Base-by-base conservation (phyloP, 257 asterid species). In the Solanum chilense region DNA sequence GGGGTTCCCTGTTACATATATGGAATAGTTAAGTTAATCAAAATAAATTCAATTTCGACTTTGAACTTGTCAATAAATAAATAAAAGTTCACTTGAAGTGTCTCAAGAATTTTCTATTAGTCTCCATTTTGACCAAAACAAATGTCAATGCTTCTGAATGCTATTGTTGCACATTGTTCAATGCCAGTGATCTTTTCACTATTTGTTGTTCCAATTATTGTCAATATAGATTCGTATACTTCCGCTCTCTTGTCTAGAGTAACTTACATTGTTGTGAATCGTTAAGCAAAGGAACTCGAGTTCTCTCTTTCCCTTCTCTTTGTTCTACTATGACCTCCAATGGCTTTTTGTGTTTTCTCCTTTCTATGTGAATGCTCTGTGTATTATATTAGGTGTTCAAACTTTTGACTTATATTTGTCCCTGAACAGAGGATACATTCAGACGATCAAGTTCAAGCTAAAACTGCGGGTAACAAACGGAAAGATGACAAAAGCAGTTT, bases 401-500 rank as follows among this genome's bases (percentile, higher is more conserved):
- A 84, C 31, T 78, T 88, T 83, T 29, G 44, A 44, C 49, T 83
- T 49, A 29, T 80, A n/a, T 80, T 44, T 87, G n/a, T 47, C 78
- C 13, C 86, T 87, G 81, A 83, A 31, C 87, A 94, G 98, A 94
- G 85, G 56, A 78, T 39, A 86, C 81, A 41, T 88, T 62, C 87
- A 23, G 92, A 87, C 73, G 93, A 89, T 88, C 91, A 87, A 86
- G 27, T 78, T 16, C 90, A 85, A 44, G 85, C 94, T 76, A 71
- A 44, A 75, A 60, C 39, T 85, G 52, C 87, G 25, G 92, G 91
- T 78, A 81, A 18, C 87, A 91, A 91, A 89, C 89, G 95, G 86
- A 92, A 91, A 88, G 90, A 91, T 44, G 90, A 87, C 74, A 94
- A 89, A 86, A 87, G 77, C 83, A 86, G 69, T 86, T 89, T 71